Evolutionary conservation across 176 grass and related monocot genomes (phyloP), one percentile per base, ranked within the genome.

Genomic region (Aegilops longissima): DNA sequence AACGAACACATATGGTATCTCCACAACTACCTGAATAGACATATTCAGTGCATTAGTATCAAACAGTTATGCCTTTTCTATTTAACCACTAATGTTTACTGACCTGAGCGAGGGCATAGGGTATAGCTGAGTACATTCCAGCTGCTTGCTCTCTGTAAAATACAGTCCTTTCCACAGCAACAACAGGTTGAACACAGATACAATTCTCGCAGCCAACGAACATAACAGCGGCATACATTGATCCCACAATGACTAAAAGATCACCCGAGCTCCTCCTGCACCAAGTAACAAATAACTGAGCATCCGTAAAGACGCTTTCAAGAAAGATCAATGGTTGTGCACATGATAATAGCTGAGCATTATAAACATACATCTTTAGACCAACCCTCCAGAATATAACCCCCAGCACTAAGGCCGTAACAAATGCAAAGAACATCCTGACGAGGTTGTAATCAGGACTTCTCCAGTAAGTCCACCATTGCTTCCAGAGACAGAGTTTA

Each of bases 401-500:
- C 51, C 92, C 95, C 73, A 97, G 71, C 64, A 97, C 13, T 68
- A 91, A 25, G 75, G 95, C 82, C 66, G 89, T 88, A 85, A 92
- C 23, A 44, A 92, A 12, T 35, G 91, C 84, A 86, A 87, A 95
- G 33, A 92, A 66, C 77, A 93, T 44, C 70, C 95, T 92, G 73
- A 90, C 89, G 64, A 93, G 83, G 45, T 95, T 98, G 73, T 95
- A 98, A 63, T 89, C 75, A 80, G 95, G 93, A 78, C 84, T 90
- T 89, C 93, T 93, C 95, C 95, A 98, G 61, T 98, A 98, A 82
- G 91, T 86, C 89, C 86, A 88, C 82, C 80, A 90, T 67, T 98
- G 95, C 82, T 95, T 98, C 95, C 93, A 95, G 39, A 95, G 81
- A 59, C 95, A 95, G 39, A 80, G 61, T 75, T 78, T 90, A 86